Base-by-base conservation (phyloP, 2,329 filamentous ascomycete species). In the Pestalotiopsis sp. region DNA sequence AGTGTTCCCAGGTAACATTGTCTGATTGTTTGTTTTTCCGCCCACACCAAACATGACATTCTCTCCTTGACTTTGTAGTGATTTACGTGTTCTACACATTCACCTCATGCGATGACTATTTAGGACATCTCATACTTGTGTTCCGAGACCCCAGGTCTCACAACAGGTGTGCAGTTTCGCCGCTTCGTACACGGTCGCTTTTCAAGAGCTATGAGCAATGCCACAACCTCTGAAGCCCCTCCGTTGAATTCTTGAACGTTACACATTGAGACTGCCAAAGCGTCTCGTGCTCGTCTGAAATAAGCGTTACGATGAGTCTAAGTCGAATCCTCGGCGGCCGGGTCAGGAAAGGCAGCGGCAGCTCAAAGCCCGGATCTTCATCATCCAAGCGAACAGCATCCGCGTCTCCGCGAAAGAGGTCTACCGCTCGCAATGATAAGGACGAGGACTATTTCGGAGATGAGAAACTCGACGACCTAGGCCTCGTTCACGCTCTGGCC, bases 381-480 rank as follows among this genome's bases (percentile, higher is more conserved):
- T 67, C 73, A 27, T 63, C 72, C 23, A 57, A 27, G 23, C n/a
- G 25, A 57, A 23, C 59, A 23, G 65, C 72, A 14, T 67, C 71
- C 11, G 64, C 72, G 13, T 69, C 74, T 64, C 71, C 75, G 39
- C 69, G 75, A 9, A 72, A 73, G 57, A 73, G 72, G 62, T 72
- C 74, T 64, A 77, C 76, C 65, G 69, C 76, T n/a, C 67, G 75
- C 64, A 68, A 72, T 68, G 70, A 72, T 63, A 72, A 75, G 23
- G 77, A 80, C 20, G 78, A 82, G 4, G 77, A 81, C 65, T 73
- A 76, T 52, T 77, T 83, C 64, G 76, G 80, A 12, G 82, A 86
- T 64, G 64, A 66, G 11, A 84, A 82, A 61, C 85, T 93, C 17
- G 85, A 90, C 59, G 90, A 93, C 73, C 77, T 82, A 14, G 91